phyloP scores from a whole-genome alignment of 2,329 filamentous ascomycete species.

The Epichloe festucae region DNA sequence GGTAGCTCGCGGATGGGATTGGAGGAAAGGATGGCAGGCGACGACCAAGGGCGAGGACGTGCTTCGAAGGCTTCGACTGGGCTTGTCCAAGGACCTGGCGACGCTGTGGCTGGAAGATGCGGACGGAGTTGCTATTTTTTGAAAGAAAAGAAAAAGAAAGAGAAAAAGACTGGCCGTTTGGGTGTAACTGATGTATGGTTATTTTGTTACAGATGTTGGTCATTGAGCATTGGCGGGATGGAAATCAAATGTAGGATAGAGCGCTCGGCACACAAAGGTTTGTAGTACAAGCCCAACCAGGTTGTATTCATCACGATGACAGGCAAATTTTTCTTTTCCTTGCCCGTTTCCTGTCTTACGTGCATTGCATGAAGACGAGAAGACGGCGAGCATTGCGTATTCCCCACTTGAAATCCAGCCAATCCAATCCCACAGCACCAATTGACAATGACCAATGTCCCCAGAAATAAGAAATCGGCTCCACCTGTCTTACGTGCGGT shows the following conservation, averaged over 20 bases:
- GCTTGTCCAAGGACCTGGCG: constrained; percentile 61
- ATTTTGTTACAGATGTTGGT: background rate
- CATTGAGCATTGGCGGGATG: background rate
- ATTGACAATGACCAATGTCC: constrained; percentile 19
- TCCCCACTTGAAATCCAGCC: background rate
- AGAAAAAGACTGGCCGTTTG: background rate
- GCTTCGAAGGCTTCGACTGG: constrained; percentile 57
- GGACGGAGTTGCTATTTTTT: constrained; percentile 38
- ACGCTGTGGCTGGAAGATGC: constrained; percentile 56
- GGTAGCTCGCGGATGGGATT: constrained; percentile 58
- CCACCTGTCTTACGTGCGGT: background rate
- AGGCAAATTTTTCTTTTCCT: too few relatives aligned
- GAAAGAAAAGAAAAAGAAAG: constrained; percentile 5
- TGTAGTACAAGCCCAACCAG: too few relatives aligned
- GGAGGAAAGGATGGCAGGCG: constrained; percentile 62
- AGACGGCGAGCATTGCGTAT: background rate
- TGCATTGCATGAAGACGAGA: background rate
- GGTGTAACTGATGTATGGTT: background rate
- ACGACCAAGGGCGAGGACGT: constrained; percentile 54
- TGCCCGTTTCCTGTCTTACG: too few relatives aligned
- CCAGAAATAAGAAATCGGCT: too few relatives aligned
- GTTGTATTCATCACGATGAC: too few relatives aligned
- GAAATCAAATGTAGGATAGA: background rate
- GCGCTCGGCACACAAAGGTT: background rate
- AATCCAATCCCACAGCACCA: constrained; percentile 19